Conservation (phyloP, 306 rosid species). For the Rubus idaeus region DNA sequence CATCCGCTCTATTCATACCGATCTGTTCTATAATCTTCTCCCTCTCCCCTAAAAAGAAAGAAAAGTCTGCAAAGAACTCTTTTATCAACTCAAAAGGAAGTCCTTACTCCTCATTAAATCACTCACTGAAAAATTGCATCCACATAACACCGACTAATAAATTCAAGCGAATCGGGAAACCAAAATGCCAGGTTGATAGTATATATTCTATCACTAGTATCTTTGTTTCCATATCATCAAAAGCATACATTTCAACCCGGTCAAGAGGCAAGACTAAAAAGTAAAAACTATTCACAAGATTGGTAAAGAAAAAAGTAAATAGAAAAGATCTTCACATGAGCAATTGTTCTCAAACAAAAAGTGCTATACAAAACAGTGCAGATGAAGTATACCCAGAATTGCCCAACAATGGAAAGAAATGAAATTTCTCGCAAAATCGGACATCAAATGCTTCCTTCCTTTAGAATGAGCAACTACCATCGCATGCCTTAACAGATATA, state of each 20-base stretch:
- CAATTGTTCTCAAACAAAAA: not conserved
- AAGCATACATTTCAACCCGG: not conserved
- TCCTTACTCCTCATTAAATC: not conserved
- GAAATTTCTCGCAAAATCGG: not conserved
- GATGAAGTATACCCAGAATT: not conserved
- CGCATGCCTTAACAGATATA: not conserved
- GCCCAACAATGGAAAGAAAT: not conserved
- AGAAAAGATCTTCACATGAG: not conserved
- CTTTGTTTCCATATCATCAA: not conserved
- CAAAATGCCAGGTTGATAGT: not conserved
- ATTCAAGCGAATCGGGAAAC: not conserved
- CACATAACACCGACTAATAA: not conserved
- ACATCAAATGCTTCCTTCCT: not conserved
- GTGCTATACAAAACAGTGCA: not conserved
- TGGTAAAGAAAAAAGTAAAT: not conserved
- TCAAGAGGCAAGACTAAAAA: not conserved
- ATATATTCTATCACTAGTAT: not conserved
- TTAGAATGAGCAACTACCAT: not conserved
- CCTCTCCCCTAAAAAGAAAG: not conserved
- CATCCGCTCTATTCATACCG: not conserved
- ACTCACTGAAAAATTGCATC: not conserved
- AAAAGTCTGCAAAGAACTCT: too few relatives aligned
- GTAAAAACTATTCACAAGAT: not conserved
- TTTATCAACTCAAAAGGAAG: too few relatives aligned
- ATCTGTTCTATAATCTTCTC: not conserved